Evolutionary conservation across 2,329 filamentous ascomycete species (phyloP).

Genomic region (Rhynchosporium secalis): DNA sequence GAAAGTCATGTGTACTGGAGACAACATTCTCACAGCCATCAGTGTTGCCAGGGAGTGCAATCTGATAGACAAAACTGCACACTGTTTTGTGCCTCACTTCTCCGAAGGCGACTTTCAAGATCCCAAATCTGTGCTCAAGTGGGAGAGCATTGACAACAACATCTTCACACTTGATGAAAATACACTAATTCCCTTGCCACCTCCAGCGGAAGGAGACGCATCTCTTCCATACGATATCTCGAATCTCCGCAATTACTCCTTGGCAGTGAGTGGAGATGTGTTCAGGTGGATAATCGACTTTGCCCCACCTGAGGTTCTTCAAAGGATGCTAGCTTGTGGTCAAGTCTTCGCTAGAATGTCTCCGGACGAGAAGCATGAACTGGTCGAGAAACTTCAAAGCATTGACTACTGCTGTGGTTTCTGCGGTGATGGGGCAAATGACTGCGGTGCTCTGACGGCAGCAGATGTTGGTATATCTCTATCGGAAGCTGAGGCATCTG

Average conservation of each 20-base stretch:
- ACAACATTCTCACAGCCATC: constrained; percentile 96
- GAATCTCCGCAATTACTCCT: constrained; percentile 79
- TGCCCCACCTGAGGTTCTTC: constrained; percentile 75
- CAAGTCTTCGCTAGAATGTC: constrained; percentile 99
- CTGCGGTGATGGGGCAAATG: constrained; percentile 95
- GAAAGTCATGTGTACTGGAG: constrained; percentile 94
- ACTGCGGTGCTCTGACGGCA: constrained; percentile 94
- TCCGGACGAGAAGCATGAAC: constrained; percentile 95
- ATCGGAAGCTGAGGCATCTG: constrained; percentile 94
- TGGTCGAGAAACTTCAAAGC: constrained; percentile 94
- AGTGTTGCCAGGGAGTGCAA: constrained; percentile 91
- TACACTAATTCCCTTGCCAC: constrained; percentile 73
- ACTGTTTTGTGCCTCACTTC: constrained; percentile 93
- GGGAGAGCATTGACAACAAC: constrained; percentile 94
- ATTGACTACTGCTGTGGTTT: constrained; percentile 96
- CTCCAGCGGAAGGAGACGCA: constrained; percentile 70
- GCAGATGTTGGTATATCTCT: constrained; percentile 97
- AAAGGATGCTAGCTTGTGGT: constrained; percentile 81
- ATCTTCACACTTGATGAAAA: constrained; percentile 75
- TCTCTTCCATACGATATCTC: constrained; percentile 84
- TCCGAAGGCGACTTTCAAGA: constrained; percentile 74
- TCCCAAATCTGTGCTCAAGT: constrained; percentile 70
- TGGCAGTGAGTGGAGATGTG: constrained; percentile 89
- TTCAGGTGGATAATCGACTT: constrained; percentile 97
- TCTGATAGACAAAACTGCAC: constrained; percentile 75